These are phyloP conservation scores for Aegilops bicornis DNA, from an alignment of 176 grass and related monocot genomes.

Conservation along the genomic window DNA sequence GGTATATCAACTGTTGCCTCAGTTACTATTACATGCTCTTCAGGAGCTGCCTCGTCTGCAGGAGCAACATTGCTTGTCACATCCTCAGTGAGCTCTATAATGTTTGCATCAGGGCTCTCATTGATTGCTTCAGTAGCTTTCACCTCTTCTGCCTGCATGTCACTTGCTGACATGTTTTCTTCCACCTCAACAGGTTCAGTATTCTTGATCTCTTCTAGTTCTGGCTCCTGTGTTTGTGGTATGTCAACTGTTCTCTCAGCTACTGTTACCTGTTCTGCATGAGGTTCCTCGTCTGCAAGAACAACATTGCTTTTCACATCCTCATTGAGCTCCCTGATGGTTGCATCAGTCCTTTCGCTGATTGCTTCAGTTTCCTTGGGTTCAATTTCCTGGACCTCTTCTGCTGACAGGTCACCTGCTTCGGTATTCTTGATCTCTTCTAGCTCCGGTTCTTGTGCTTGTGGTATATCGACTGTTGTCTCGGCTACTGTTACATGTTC, in stretches of 20 bases:
- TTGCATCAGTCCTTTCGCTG: neutral
- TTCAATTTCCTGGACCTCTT: neutral
- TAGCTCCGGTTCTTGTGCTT: conserved; percentile 14
- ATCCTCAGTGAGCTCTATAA: conserved; percentile 14
- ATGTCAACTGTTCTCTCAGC: neutral
- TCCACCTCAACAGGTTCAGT: neutral
- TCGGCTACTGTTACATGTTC: neutral
- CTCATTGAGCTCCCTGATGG: neutral
- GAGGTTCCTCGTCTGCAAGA: neutral
- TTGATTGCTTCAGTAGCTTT: conserved; percentile 14
- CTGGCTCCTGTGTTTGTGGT: neutral
- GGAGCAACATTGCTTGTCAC: conserved; percentile 2
- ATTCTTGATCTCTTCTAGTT: conserved; percentile 26
- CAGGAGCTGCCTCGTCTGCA: neutral
- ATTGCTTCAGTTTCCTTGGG: neutral
- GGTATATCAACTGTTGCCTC: neutral
- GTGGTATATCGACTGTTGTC: neutral
- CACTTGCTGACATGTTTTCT: neutral
- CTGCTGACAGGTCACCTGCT: neutral
- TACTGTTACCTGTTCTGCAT: neutral
- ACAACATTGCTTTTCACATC: neutral
- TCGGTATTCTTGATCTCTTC: neutral
- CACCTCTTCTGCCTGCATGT: conserved; percentile 1
- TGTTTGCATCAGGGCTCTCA: neutral
- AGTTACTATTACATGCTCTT: neutral